These are phyloP conservation scores for Cordia subcordata DNA, from an alignment of 257 asterid species.

Conservation along the genomic window DNA sequence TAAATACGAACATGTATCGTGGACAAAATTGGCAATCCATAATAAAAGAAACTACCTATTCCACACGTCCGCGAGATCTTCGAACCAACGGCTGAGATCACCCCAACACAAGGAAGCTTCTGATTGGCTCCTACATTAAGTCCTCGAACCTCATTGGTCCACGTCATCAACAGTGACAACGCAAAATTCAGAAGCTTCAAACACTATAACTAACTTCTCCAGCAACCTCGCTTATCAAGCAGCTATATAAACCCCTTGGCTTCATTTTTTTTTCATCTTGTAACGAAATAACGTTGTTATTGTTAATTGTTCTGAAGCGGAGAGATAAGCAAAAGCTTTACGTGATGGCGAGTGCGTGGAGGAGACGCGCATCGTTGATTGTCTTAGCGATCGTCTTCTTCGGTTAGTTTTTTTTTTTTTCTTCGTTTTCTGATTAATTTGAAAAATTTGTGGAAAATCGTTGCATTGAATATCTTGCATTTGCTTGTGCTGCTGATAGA, in stretches of 20 bases:
- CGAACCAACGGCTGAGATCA: slow-evolving; percentile 18
- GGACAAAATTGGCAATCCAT: too few relatives aligned
- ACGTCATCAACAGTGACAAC: slow-evolving; percentile 22
- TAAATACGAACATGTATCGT: too few relatives aligned
- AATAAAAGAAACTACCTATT: too few relatives aligned
- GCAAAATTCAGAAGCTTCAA: background rate
- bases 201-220: background rate
- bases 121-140: slow-evolving; percentile 31
- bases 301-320: background rate
- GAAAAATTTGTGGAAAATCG: background rate
- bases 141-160: slow-evolving; percentile 44
- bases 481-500: too few relatives aligned
- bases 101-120: slow-evolving; percentile 20
- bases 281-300: too few relatives aligned
- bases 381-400: slow-evolving; percentile 40
- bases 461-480: background rate
- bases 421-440: background rate
- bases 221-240: background rate
- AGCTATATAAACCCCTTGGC: background rate
- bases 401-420: slow-evolving; percentile 36
- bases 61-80: background rate
- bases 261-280: background rate
- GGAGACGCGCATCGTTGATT: slow-evolving; percentile 38
- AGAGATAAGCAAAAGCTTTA: slow-evolving; percentile 16
- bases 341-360: slow-evolving; percentile 59